These are phyloP conservation scores for Trapa incisa DNA, from an alignment of 345 rosid species.

Conservation along the genomic window DNA sequence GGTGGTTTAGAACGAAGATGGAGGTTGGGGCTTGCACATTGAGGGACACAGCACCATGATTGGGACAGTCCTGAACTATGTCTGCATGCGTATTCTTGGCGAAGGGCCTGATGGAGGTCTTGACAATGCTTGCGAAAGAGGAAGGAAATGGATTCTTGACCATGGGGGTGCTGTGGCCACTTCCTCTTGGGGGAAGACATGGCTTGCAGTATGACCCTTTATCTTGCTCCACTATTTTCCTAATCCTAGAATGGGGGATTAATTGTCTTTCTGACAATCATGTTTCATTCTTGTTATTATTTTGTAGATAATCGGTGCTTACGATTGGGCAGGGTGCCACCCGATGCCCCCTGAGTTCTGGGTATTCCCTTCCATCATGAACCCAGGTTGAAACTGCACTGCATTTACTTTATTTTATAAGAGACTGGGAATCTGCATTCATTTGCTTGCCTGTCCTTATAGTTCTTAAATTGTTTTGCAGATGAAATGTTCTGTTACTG, in stretches of 20 bases:
- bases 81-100: slow-evolving; percentile 39
- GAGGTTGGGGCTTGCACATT: slow-evolving; percentile 50
- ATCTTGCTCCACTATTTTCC: neutral
- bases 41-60: slow-evolving; percentile 50
- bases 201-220: slow-evolving; percentile 28
- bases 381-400: slow-evolving; percentile 27
- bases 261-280: slow-evolving; percentile 1
- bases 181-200: slow-evolving; percentile 50
- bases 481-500: slow-evolving; percentile 58
- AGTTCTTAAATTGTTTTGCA: slow-evolving; percentile 10
- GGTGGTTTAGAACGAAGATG: slow-evolving; percentile 31
- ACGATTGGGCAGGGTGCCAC: slow-evolving; percentile 47
- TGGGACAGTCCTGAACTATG: slow-evolving; percentile 32
- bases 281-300: neutral
- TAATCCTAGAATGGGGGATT: neutral
- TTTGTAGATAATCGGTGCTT: slow-evolving; percentile 29
- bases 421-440: neutral
- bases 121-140: slow-evolving; percentile 31
- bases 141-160: slow-evolving; percentile 36
- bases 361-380: slow-evolving; percentile 45
- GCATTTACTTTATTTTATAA: neutral
- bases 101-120: slow-evolving; percentile 34
- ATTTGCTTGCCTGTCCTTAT: neutral
- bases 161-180: slow-evolving; percentile 30
- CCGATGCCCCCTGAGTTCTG: slow-evolving; percentile 74